phyloP scores from a whole-genome alignment of 345 rosid species.

The Angophora floribunda region DNA sequence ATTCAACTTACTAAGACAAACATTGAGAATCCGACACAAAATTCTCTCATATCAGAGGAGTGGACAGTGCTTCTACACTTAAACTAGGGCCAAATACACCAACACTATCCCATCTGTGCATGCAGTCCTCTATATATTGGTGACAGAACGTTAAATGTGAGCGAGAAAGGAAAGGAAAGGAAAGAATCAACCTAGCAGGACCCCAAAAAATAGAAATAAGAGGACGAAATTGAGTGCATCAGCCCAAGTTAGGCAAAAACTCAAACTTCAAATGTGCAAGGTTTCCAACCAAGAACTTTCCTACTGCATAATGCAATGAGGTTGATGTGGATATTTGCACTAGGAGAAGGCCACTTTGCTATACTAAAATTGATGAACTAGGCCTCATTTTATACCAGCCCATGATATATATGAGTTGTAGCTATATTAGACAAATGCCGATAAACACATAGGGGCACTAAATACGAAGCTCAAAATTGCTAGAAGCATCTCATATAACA shows the following conservation, averaged over 20 bases:
- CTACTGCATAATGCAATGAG: not conserved
- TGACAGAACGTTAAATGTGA: not conserved
- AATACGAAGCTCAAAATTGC: not conserved
- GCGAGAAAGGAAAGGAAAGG: not conserved
- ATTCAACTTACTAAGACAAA: not conserved
- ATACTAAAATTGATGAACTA: not conserved
- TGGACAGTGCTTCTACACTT: not conserved
- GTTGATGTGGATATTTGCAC: not conserved
- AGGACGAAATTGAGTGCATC: not conserved
- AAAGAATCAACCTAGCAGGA: not conserved
- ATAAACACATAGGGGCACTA: not conserved
- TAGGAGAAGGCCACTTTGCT: not conserved
- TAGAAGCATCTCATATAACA: not conserved
- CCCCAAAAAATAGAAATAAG: not conserved
- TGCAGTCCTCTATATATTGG: not conserved
- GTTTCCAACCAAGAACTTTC: not conserved
- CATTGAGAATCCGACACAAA: not conserved
- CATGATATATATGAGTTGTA: not conserved
- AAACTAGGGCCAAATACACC: not conserved
- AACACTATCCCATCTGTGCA: not conserved
- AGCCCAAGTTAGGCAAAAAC: not conserved
- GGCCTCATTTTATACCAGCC: not conserved
- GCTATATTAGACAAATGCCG: not conserved
- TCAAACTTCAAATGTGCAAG: not conserved
- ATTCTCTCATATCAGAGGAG: not conserved